Percentiles rank a stretch among this genome's conserved stretches.
phyloP scores from a whole-genome alignment of 2,329 filamentous ascomycete genomes.

The Colletotrichum orchidophilum region DNA sequence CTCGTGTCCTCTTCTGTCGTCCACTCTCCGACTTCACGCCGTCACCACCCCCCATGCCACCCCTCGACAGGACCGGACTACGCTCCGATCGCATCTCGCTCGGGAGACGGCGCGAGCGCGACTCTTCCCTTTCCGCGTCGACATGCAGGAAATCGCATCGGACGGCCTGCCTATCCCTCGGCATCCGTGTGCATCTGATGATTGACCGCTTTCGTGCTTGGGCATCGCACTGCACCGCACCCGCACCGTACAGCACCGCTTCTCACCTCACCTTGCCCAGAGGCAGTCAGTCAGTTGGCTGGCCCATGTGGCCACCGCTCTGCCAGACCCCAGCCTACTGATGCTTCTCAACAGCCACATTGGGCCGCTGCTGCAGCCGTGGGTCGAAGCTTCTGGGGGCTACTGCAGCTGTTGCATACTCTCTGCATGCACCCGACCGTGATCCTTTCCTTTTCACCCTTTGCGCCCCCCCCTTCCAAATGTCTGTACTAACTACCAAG shows the following conservation, averaged over 20 bases:
- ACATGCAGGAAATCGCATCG: constrained; percentile 22
- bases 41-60: not conserved
- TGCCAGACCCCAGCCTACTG: constrained; percentile 5
- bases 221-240: not conserved
- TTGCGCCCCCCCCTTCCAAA: not conserved
- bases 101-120: constrained; percentile 20
- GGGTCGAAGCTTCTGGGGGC: constrained; percentile 30
- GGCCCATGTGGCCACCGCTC: constrained; percentile 27
- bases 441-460: constrained; percentile 19
- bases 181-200: constrained; percentile 6
- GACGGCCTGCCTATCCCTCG: constrained; percentile 14
- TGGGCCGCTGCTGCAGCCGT: constrained; percentile 31
- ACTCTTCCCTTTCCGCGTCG: constrained; percentile 22
- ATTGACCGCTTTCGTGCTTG: not conserved
- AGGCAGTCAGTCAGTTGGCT: not conserved
- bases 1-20: constrained; percentile 18
- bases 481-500: not conserved
- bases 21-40: constrained; percentile 10
- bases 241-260: not conserved
- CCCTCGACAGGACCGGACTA: constrained; percentile 21
- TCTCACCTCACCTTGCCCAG: not conserved
- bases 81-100: constrained; percentile 33
- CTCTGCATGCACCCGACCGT: constrained; percentile 31
- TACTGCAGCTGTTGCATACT: constrained; percentile 26
- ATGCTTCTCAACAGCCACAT: constrained; percentile 30